phyloP scores from a whole-genome alignment of 2,329 filamentous ascomycete genomes.

The Cordyceps farinosa region DNA sequence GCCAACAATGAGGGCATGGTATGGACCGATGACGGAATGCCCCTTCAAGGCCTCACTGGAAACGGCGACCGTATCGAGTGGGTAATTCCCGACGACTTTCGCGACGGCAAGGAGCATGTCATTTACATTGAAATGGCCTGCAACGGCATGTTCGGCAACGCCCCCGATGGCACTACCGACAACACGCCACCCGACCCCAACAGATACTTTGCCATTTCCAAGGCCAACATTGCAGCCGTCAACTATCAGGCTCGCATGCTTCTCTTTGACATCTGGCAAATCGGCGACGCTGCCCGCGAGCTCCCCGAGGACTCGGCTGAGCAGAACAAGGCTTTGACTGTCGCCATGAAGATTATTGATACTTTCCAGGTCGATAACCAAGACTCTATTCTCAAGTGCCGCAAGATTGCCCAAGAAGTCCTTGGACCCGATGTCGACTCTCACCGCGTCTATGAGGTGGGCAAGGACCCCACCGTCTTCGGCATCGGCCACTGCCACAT shows the following conservation, averaged over 20 bases:
- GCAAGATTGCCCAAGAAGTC: conserved; percentile 79
- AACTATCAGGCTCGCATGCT: conserved; percentile 81
- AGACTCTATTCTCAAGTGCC: conserved; percentile 72
- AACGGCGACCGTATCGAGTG: conserved; percentile 86
- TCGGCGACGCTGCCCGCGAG: conserved; percentile 86
- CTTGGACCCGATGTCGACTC: conserved; percentile 79
- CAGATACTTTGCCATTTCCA: conserved; percentile 70
- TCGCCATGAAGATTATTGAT: conserved; percentile 87
- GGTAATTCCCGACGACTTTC: conserved; percentile 77
- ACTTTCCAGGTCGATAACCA: conserved; percentile 77
- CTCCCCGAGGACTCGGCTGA: conserved; percentile 87
- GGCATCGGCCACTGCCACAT: conserved; percentile 97
- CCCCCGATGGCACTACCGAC: conserved; percentile 67
- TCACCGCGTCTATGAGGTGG: conserved; percentile 75
- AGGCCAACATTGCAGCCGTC: conserved; percentile 83
- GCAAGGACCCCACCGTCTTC: conserved; percentile 72
- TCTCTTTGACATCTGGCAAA: conserved; percentile 93
- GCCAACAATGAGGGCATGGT: conserved; percentile 91
- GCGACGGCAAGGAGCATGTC: conserved; percentile 79
- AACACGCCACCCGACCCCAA: conserved; percentile 90
- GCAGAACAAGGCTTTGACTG: conserved; percentile 77
- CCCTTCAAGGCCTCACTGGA: conserved; percentile 87
- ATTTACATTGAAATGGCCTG: conserved; percentile 99
- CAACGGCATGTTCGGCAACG: conserved; percentile 97
- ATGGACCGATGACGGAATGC: conserved; percentile 86